These are phyloP conservation scores for Penicillium maclennaniae DNA, from an alignment of 495 filamentous ascomycete genomes.

Conservation along the genomic window DNA sequence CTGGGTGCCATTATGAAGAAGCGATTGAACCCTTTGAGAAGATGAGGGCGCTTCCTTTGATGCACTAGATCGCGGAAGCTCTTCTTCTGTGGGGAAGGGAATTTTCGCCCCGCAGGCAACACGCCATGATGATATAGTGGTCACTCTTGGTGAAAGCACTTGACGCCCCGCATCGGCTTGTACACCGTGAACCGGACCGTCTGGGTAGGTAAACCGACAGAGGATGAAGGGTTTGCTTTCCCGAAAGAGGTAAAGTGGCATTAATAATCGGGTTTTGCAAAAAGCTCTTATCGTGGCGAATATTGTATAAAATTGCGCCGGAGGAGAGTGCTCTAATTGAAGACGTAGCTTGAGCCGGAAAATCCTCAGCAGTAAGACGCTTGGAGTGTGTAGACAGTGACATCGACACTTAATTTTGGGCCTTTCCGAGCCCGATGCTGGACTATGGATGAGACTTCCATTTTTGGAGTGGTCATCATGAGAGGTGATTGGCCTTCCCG, in stretches of 20 bases:
- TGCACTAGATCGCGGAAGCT: background rate
- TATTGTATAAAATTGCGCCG: background rate
- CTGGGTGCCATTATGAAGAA: conserved; percentile 18
- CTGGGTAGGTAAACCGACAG: conserved; percentile 13
- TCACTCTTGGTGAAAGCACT: background rate
- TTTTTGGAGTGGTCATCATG: conserved; percentile 1
- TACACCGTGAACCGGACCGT: conserved; percentile 6
- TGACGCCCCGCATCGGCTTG: conserved; percentile 18
- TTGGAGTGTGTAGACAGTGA: background rate
- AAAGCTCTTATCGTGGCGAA: background rate
- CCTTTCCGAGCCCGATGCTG: conserved; percentile 5
- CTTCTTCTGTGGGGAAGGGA: conserved; percentile 14
- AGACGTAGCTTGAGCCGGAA: background rate
- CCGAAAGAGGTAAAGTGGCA: conserved; percentile 6
- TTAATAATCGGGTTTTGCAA: background rate
- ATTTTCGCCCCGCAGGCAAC: conserved; percentile 11
- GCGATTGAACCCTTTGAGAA: conserved; percentile 3
- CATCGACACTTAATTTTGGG: background rate
- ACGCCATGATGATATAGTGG: conserved; percentile 11
- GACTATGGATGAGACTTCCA: conserved; percentile 14
- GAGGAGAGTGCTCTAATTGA: background rate
- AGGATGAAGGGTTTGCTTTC: conserved; percentile 9
- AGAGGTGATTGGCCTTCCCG: conserved; percentile 8
- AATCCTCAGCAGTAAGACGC: background rate
- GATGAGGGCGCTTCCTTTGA: conserved; percentile 6